phyloP scores from a whole-genome alignment of 371 early-diverging fungal species.

The Zychaea mexicana region DNA sequence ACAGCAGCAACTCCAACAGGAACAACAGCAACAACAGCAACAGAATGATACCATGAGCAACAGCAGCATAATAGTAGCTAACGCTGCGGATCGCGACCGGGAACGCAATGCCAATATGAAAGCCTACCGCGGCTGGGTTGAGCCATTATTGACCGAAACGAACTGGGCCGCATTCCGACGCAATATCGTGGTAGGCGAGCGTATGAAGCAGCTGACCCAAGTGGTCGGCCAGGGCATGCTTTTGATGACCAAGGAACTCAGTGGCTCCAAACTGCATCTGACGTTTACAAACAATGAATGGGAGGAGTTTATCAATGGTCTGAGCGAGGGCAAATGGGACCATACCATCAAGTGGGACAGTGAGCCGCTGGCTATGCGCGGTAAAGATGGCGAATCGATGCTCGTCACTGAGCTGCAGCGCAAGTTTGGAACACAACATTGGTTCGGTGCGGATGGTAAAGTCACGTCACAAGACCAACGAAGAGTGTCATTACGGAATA shows the following conservation, averaged over 20 bases:
- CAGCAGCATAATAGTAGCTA: too few relatives aligned
- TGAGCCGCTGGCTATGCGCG: slow-evolving; percentile 3
- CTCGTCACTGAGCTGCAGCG: slow-evolving; percentile 23
- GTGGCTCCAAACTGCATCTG: slow-evolving; percentile 49
- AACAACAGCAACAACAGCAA: background rate
- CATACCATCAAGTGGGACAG: slow-evolving; percentile 36
- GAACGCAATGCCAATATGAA: slow-evolving; percentile 50
- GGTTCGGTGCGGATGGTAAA: slow-evolving; percentile 25
- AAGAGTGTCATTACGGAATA: slow-evolving; percentile 9
- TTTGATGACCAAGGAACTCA: slow-evolving; percentile 52
- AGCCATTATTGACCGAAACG: slow-evolving; percentile 40
- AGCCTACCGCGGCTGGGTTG: slow-evolving; percentile 50
- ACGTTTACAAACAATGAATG: slow-evolving; percentile 55
- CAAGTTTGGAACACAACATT: slow-evolving; percentile 32
- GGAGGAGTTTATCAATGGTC: slow-evolving; percentile 47
- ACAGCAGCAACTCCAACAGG: background rate
- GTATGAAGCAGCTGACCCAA: slow-evolving; percentile 46
- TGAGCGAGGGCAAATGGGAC: slow-evolving; percentile 38
- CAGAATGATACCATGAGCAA: too few relatives aligned
- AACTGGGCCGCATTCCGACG: slow-evolving; percentile 57
- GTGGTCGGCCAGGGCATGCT: slow-evolving; percentile 47
- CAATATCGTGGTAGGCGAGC: slow-evolving; percentile 51
- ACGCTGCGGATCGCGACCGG: slow-evolving; percentile 39
- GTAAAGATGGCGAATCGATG: slow-evolving; percentile 10
- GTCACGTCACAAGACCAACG: slow-evolving; percentile 19